Percentiles rank a stretch among this genome's conserved stretches.
Conservation (phyloP, 2,329 filamentous ascomycete genomes). For the Penicillium sp. region DNA sequence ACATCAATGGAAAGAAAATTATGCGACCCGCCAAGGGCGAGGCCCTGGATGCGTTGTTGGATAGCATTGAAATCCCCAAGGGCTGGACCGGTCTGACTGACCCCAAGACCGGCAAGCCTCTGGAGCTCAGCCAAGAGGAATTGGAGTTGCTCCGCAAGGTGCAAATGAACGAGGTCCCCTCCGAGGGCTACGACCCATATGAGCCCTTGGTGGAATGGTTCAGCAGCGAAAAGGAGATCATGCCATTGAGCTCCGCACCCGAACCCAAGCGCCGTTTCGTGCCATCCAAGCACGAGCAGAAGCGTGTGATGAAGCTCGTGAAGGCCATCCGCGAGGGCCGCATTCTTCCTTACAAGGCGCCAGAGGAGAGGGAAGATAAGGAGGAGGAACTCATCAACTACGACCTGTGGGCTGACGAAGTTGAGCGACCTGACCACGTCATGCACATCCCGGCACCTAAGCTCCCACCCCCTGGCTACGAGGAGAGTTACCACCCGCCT, state of each 20-base stretch:
- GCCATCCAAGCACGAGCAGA: conserved; percentile 94
- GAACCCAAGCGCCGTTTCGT: conserved; percentile 95
- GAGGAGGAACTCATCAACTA: conserved; percentile 71
- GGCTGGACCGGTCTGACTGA: conserved; percentile 97
- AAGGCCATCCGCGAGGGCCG: conserved; percentile 91
- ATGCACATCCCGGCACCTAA: conserved; percentile 98
- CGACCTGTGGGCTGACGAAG: conserved; percentile 94
- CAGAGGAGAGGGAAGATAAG: conserved; percentile 69
- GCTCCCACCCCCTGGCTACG: conserved; percentile 85
- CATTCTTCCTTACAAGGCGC: conserved; percentile 84
- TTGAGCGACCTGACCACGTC: conserved; percentile 73
- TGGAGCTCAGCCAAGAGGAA: conserved; percentile 84
- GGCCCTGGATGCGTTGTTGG: conserved; percentile 86
- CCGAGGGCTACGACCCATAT: conserved; percentile 89
- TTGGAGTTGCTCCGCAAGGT: conserved; percentile 83
- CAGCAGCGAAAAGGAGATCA: conserved; percentile 81
- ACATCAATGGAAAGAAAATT: conserved; percentile 98
- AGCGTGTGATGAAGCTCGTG: conserved; percentile 95
- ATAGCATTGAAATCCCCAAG: conserved; percentile 95
- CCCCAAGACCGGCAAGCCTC: conserved; percentile 85
- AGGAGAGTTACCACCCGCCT: conserved; percentile 94
- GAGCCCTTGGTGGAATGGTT: conserved; percentile 95
- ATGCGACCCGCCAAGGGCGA: conserved; percentile 93
- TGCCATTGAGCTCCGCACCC: conserved; percentile 91
- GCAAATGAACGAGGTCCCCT: conserved; percentile 81